Evolutionary conservation across 2,329 filamentous ascomycete genomes (phyloP).

Genomic region (Phaeosphaeria sp.): DNA sequence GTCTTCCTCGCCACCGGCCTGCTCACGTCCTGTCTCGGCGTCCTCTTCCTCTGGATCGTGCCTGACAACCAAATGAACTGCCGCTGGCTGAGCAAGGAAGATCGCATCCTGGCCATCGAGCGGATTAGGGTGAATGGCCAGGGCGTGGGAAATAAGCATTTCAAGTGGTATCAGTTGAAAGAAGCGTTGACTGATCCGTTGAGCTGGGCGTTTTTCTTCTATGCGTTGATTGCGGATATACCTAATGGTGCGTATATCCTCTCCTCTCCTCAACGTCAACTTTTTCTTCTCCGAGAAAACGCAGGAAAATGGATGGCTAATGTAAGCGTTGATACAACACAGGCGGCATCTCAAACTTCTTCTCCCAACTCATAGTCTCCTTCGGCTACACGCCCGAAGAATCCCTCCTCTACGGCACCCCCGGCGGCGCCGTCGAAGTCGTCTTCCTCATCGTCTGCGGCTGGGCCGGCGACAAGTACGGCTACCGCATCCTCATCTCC

Average conservation of each 20-base stretch:
- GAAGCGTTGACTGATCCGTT: slow-evolving; percentile 65
- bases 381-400: slow-evolving; percentile 71
- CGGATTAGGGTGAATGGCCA: slow-evolving; percentile 77
- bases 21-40: slow-evolving; percentile 50
- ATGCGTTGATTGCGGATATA: slow-evolving; percentile 63
- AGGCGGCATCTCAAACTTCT: slow-evolving; percentile 66
- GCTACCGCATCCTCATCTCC: slow-evolving; percentile 65
- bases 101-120: slow-evolving; percentile 72
- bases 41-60: slow-evolving; percentile 55
- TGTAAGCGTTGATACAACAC: background rate
- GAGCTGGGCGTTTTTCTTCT: slow-evolving; percentile 67
- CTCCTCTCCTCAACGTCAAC: background rate
- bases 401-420: slow-evolving; percentile 69
- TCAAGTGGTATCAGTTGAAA: slow-evolving; percentile 70
- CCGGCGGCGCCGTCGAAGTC: slow-evolving; percentile 70
- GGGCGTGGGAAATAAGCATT: slow-evolving; percentile 74
- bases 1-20: slow-evolving; percentile 56
- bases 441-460: slow-evolving; percentile 63
- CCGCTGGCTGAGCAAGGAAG: slow-evolving; percentile 68
- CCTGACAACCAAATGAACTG: slow-evolving; percentile 69
- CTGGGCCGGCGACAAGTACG: slow-evolving; percentile 62
- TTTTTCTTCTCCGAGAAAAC: no score
- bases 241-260: slow-evolving; percentile 55
- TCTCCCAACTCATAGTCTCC: slow-evolving; percentile 65
- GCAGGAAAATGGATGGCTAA: slow-evolving; percentile 6